These are phyloP conservation scores for Laburnicola sp. DNA, from an alignment of 2,329 filamentous ascomycete genomes.

Conservation along the genomic window DNA sequence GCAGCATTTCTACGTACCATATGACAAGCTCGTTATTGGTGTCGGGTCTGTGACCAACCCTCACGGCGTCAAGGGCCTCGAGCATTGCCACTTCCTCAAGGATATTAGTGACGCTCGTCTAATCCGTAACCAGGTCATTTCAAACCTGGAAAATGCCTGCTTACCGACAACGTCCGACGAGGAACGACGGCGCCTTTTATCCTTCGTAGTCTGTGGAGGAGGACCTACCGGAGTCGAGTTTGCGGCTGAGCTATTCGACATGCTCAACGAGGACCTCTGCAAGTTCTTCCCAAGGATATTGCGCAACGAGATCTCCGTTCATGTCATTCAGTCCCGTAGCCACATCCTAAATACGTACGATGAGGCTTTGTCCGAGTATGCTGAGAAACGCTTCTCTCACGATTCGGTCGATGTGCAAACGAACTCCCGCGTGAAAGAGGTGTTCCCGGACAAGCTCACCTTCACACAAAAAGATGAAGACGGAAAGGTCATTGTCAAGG, in stretches of 20 bases:
- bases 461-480: slow-evolving; percentile 81
- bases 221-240: slow-evolving; percentile 98
- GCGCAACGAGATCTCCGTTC: slow-evolving; percentile 97
- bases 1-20: slow-evolving; percentile 86
- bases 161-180: slow-evolving; percentile 90
- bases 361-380: slow-evolving; percentile 88
- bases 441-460: slow-evolving; percentile 78
- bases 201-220: slow-evolving; percentile 94
- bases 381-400: slow-evolving; percentile 85
- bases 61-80: slow-evolving; percentile 91
- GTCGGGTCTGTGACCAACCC: slow-evolving; percentile 93
- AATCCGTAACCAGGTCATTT: slow-evolving; percentile 85
- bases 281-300: slow-evolving; percentile 82
- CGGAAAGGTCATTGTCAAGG: slow-evolving; percentile 79
- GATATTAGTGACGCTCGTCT: slow-evolving; percentile 88
- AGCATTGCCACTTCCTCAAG: slow-evolving; percentile 93
- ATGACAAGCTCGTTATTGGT: slow-evolving; percentile 92
- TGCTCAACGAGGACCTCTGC: slow-evolving; percentile 91
- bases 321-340: slow-evolving; percentile 89
- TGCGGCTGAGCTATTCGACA: slow-evolving; percentile 91
- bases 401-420: slow-evolving; percentile 91
- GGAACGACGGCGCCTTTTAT: slow-evolving; percentile 82
- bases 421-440: slow-evolving; percentile 90
- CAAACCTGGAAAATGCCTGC: slow-evolving; percentile 87
- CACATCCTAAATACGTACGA: slow-evolving; percentile 99